A percentile compares a stretch with the other conserved stretches of the same genome.
phyloP scores from a whole-genome alignment of 495 filamentous ascomycete genomes.

The Penicillium arizonense region DNA sequence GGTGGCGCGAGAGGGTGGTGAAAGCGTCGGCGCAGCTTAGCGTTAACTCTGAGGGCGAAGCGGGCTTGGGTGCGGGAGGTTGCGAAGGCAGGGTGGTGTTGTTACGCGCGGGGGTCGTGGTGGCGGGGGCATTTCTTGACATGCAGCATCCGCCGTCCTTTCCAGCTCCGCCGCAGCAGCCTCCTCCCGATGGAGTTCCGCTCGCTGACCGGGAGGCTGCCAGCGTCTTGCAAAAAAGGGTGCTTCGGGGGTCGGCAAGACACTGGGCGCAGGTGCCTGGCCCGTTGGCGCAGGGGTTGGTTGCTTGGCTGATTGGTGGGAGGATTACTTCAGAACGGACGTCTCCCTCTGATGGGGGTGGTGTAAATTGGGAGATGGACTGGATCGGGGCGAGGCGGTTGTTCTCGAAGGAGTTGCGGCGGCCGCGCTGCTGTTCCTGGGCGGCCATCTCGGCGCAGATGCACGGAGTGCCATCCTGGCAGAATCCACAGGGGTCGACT shows the following conservation, averaged over 20 bases:
- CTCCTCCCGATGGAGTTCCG: constrained; percentile 40
- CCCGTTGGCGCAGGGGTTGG: constrained; percentile 61
- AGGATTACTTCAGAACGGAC: constrained; percentile 47
- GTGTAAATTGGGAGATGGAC: constrained; percentile 59
- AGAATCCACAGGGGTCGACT: constrained; percentile 81
- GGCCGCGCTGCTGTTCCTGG: constrained; percentile 38
- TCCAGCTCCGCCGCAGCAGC: constrained; percentile 52
- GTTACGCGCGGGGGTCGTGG: constrained; percentile 22
- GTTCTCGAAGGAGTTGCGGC: constrained; percentile 34
- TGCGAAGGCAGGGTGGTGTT: constrained; percentile 26
- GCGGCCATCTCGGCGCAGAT: constrained; percentile 75
- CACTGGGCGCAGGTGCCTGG: constrained; percentile 83
- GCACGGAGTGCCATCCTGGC: constrained; percentile 78
- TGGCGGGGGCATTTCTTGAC: constrained; percentile 31
- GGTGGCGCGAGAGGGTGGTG: constrained; percentile 76
- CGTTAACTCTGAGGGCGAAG: constrained; percentile 33
- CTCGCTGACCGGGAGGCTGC: constrained; percentile 60
- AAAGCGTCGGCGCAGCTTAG: constrained; percentile 77
- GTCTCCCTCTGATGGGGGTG: constrained; percentile 68
- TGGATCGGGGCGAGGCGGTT: constrained; percentile 50
- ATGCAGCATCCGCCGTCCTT: constrained; percentile 54
- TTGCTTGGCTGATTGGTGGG: constrained; percentile 42
- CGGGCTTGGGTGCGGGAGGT: constrained; percentile 26
- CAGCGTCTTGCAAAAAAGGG: constrained; percentile 82
- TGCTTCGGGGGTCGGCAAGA: constrained; percentile 71